Evolutionary conservation across 108 stramenopile species (phyloP), one percentile per base, ranked within the genome.

Genomic region (Fragilaria radians): DNA sequence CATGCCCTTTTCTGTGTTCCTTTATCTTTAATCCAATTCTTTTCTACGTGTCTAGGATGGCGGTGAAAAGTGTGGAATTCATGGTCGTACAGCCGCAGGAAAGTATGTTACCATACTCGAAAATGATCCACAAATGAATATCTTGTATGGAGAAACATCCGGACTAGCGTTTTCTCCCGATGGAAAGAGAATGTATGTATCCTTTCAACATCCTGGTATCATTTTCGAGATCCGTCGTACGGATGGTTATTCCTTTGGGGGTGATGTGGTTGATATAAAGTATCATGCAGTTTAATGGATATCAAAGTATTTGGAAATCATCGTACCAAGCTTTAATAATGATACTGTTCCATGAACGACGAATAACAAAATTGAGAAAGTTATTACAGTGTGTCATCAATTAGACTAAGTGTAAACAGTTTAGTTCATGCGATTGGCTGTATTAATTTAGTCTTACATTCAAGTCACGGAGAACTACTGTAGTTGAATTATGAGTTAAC

Each of bases 141-240:
- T 42, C 36, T 78, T 62, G 28, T 29, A 46, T 0, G 76, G 65
- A 46, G 77, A 80, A 34, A 79, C 77, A n/a, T 68, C 74, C 5
- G 85, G 85, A 1, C 51, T 82, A 11, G 66, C 85, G 11, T 80
- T 82, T 60, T 80, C 73, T 48, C 78, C 78, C 0, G 74, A 82
- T 59, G 61, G 55, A n/a, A 72, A 14, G 0, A 66, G 51, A 30
- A 78, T 86, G 68, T 86, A 80, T 65, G 54, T 72, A 28, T 76
- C 77, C 24, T 76, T 68, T 51, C 85, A 86, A 52, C 36, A 56
- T 19, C n/a, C 19, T 30, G 76, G 76, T 33, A 14, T 71, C 9
- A 31, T 83, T n/a, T 83, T 65, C 48, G 61, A 70, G 5, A 33
- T 83, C 28, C 5, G 62, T 53, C 68, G 78, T 32, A 59, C 66